A percentile compares a stretch with the other conserved stretches of the same genome.
Evolutionary conservation across 2,329 filamentous ascomycete species (phyloP).

Genomic region (Epicoccum nigrum): DNA sequence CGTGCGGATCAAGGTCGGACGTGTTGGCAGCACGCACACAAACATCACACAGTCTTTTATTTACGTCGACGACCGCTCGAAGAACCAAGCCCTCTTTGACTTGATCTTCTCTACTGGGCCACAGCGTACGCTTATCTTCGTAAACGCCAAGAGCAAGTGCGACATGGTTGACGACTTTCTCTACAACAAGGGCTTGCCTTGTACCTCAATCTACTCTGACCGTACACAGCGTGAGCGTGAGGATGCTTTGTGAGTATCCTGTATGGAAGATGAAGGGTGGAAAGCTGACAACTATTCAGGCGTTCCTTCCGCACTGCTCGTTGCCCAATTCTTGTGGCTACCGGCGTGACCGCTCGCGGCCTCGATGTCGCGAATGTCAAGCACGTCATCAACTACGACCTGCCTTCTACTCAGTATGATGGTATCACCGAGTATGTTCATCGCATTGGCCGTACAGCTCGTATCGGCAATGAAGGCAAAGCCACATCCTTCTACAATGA

Average conservation of each 20-base stretch:
- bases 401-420: constrained; percentile 76
- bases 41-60: constrained; percentile 83
- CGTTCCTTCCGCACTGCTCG: constrained; percentile 78
- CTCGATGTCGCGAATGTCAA: constrained; percentile 86
- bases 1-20: constrained; percentile 83
- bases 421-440: constrained; percentile 94
- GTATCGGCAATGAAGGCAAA: constrained; percentile 84
- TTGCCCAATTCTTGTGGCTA: constrained; percentile 82
- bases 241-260: constrained; percentile 73
- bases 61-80: constrained; percentile 67
- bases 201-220: constrained; percentile 85
- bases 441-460: constrained; percentile 92
- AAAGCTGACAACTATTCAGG: constrained; percentile 42
- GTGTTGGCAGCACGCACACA: constrained; percentile 78
- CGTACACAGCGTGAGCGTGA: constrained; percentile 91
- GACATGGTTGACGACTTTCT: constrained; percentile 89
- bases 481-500: constrained; percentile 91
- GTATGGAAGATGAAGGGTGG: background rate
- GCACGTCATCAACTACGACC: constrained; percentile 93
- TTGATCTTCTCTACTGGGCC: constrained; percentile 73
- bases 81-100: constrained; percentile 74
- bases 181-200: constrained; percentile 79
- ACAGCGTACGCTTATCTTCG: constrained; percentile 85
- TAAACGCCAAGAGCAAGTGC: constrained; percentile 77
- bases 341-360: constrained; percentile 84